Evolutionary conservation across 2,329 filamentous ascomycete genomes (phyloP).

Genomic region (Aspergillus sergii): DNA sequence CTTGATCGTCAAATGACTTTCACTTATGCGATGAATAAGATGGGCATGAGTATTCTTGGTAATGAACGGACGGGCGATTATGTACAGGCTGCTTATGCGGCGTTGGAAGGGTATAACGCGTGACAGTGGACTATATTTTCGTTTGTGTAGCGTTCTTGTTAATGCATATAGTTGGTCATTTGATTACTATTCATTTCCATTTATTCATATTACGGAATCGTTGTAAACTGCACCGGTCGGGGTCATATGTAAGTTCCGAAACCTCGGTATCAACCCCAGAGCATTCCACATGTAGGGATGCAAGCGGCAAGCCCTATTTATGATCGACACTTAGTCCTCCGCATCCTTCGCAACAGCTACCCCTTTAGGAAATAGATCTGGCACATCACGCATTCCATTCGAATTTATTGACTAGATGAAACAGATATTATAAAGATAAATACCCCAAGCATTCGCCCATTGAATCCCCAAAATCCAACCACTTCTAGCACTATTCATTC

Average conservation of each 20-base stretch:
- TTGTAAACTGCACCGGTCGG: background rate
- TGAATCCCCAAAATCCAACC: background rate
- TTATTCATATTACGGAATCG: background rate
- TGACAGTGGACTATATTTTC: background rate
- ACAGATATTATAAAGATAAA: background rate
- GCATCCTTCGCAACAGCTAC: slow-evolving; percentile 1
- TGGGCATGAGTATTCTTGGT: slow-evolving; percentile 37
- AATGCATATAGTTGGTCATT: background rate
- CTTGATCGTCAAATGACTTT: slow-evolving; percentile 46
- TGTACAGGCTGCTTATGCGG: slow-evolving; percentile 35
- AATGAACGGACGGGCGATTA: slow-evolving; percentile 32
- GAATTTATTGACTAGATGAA: background rate
- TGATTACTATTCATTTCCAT: background rate
- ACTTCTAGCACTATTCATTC: background rate
- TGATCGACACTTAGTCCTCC: background rate
- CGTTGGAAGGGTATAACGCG: background rate
- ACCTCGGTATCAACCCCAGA: background rate
- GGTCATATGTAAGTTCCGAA: background rate
- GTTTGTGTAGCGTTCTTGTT: background rate
- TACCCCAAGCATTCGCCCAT: background rate
- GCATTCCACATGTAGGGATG: background rate
- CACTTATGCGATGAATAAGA: slow-evolving; percentile 52
- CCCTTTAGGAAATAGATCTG: background rate
- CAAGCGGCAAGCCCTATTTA: background rate
- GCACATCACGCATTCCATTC: background rate